Evolutionary conservation across 129 eudicot species (phyloP).

Genomic region (Pseudognaphalium luteoalbum): DNA sequence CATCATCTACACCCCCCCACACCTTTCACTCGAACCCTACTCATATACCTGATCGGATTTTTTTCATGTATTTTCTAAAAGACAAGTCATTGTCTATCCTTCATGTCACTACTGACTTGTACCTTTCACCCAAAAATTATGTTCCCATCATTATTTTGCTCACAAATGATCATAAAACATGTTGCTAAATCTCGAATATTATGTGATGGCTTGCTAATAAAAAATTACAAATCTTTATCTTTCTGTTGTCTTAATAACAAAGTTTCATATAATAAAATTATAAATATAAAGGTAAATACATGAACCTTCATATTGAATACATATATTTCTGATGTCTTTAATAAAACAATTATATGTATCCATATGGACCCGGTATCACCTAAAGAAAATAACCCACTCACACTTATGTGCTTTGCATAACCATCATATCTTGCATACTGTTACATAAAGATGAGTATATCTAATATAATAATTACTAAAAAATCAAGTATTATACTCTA

Average conservation of each 20-base stretch:
- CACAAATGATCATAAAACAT: too few relatives aligned
- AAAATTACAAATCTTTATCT: too few relatives aligned
- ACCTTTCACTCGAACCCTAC: constrained; percentile 3
- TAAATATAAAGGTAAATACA: not conserved
- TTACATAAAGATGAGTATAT: not conserved
- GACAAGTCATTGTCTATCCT: constrained; percentile 26
- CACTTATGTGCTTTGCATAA: not conserved
- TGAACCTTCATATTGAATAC: not conserved
- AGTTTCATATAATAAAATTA: too few relatives aligned
- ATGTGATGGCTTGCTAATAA: too few relatives aligned
- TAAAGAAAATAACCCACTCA: not conserved
- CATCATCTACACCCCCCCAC: constrained; percentile 18
- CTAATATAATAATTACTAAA: not conserved
- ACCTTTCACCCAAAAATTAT: constrained; percentile 3
- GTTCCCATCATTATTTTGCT: not conserved
- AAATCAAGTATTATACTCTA: not conserved
- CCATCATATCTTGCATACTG: not conserved
- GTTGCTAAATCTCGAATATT: too few relatives aligned
- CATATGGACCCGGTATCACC: not conserved
- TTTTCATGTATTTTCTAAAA: not conserved
- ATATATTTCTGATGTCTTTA: not conserved
- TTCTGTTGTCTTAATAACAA: too few relatives aligned
- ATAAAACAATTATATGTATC: not conserved
- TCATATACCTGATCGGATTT: constrained; percentile 19
- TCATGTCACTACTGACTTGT: too few relatives aligned